phyloP scores from a whole-genome alignment of 192 early-diverging fungal species.

The Haplosporangium gracile region DNA sequence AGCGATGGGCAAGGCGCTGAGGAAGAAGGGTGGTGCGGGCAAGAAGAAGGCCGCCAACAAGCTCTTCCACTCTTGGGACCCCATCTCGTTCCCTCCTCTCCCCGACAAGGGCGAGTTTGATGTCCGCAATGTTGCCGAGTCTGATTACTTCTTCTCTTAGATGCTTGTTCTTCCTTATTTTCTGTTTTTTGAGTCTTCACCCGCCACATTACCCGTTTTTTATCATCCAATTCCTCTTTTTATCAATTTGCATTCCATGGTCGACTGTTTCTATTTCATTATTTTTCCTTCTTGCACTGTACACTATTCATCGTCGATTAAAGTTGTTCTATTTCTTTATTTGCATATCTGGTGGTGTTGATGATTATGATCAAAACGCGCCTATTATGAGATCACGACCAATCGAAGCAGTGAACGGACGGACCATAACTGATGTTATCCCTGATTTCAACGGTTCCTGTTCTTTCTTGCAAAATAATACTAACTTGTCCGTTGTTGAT shows the following conservation, averaged over 20 bases:
- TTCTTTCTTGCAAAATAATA: no score
- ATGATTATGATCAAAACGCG: background rate
- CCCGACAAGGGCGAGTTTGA: constrained; percentile 90
- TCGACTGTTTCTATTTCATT: background rate
- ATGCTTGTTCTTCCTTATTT: background rate
- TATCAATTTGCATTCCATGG: constrained; percentile 5
- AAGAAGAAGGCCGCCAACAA: constrained; percentile 36
- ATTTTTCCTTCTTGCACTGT: background rate
- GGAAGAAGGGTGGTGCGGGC: constrained; percentile 20
- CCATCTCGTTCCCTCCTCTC: constrained; percentile 79
- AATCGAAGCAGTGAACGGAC: no score
- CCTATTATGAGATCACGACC: no score
- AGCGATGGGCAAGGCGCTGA: constrained; percentile 44
- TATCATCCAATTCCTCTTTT: background rate
- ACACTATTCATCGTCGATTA: background rate
- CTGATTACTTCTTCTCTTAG: constrained; percentile 95
- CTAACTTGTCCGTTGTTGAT: no score
- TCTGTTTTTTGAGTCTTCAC: background rate
- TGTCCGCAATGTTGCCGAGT: constrained; percentile 81
- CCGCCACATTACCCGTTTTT: background rate
- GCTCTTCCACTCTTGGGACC: constrained; percentile 61
- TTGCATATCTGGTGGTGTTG: background rate
- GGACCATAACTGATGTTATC: no score
- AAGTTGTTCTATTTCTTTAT: background rate
- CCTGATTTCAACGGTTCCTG: no score